Evolutionary conservation across 768 basidiomycete species (phyloP).

Genomic region (Mycena crocata): DNA sequence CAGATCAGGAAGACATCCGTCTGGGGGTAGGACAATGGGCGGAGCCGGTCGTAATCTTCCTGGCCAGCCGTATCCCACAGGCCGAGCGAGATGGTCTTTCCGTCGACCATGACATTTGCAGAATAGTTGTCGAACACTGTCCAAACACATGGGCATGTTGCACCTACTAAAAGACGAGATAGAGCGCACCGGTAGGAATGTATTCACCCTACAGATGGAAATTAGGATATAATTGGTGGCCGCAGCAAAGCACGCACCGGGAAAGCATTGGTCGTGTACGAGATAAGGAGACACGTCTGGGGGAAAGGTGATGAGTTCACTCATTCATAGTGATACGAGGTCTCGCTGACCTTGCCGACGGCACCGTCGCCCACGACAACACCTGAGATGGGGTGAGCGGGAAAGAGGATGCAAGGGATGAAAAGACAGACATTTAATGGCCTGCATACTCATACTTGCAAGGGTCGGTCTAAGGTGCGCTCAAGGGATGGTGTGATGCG

Average conservation of each 20-base stretch:
- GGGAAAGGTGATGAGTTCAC: conserved; percentile 34
- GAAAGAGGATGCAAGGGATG: conserved; percentile 29
- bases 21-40: conserved; percentile 98
- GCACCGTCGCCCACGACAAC: conserved; percentile 99
- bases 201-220: conserved; percentile 83
- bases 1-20: conserved; percentile 99
- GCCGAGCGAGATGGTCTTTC: conserved; percentile 97
- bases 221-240: conserved; percentile 22
- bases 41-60: conserved; percentile 98
- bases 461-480: conserved; percentile 30
- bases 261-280: conserved; percentile 98
- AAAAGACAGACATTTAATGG: conserved; percentile 83
- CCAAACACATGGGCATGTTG: conserved; percentile 18
- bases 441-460: conserved; percentile 74
- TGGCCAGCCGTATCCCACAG: conserved; percentile 99
- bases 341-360: conserved; percentile 86
- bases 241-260: conserved; percentile 67
- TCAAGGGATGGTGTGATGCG: conserved; percentile 25
- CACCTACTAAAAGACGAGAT: conserved; percentile 17
- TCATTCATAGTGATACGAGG: conserved; percentile 19
- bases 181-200: conserved; percentile 85
- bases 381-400: conserved; percentile 65
- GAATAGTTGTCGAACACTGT: conserved; percentile 99
- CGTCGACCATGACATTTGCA: conserved; percentile 98
- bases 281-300: conserved; percentile 98